Conservation (phyloP, 2,329 filamentous ascomycete genomes). For the Xylaria multiplex region DNA sequence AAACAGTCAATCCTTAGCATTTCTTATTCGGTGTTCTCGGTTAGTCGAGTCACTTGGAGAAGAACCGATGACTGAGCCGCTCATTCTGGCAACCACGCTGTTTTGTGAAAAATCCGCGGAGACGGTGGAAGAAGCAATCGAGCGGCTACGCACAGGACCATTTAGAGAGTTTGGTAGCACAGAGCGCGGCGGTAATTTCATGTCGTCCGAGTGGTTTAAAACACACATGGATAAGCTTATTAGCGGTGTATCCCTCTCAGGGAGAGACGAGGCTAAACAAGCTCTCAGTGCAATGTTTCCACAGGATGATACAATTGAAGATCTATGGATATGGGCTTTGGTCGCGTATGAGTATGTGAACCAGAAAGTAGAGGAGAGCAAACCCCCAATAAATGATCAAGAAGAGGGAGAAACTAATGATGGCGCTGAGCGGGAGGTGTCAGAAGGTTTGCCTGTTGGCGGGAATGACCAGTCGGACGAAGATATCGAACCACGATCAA, state of each 20-base stretch:
- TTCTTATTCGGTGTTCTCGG: conserved; percentile 41
- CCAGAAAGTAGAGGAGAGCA: neutral
- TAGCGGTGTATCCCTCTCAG: conserved; percentile 21
- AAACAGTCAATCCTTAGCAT: conserved; percentile 39
- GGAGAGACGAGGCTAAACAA: conserved; percentile 13
- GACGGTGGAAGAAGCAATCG: conserved; percentile 21
- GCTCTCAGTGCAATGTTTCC: conserved; percentile 34
- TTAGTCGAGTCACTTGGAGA: conserved; percentile 38
- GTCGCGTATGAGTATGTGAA: conserved; percentile 34
- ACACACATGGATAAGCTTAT: conserved; percentile 33
- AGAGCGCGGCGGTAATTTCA: conserved; percentile 18
- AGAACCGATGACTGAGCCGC: conserved; percentile 27
- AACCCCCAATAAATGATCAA: neutral
- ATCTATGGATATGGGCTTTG: conserved; percentile 41
- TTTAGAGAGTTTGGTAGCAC: conserved; percentile 38
- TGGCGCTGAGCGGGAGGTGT: conserved; percentile 14
- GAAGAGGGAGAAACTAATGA: neutral
- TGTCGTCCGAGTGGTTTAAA: conserved; percentile 21
- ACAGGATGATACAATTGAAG: conserved; percentile 32
- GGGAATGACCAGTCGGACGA: conserved; percentile 26
- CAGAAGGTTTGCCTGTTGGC: conserved; percentile 34
- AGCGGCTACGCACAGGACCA: conserved; percentile 37
- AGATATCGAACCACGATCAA: conserved; percentile 33
- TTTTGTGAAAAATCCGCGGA: conserved; percentile 41
- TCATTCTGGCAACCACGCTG: conserved; percentile 38